Evolutionary conservation across 192 early-diverging fungal species (phyloP), one percentile per base, ranked within the genome.

Genomic region (Backusella psychrophila): DNA sequence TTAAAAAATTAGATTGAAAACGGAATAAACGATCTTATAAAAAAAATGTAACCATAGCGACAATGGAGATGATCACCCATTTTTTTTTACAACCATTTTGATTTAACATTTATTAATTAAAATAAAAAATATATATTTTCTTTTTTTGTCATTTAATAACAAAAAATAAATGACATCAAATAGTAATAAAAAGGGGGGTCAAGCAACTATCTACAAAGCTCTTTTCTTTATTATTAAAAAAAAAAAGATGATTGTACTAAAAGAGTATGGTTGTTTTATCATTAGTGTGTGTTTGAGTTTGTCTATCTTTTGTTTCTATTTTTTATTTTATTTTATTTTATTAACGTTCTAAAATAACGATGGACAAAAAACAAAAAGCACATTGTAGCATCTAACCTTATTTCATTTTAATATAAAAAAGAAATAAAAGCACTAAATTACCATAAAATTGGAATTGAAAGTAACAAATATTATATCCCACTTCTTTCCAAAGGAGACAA

Each of bases 1-100:
- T 63, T 63, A 63, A 63, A 63, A 63, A 63, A n/a, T 63, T 63
- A 63, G 56, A 63, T 63, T 63, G 56, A 29, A 26, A 63, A 63
- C 56, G 56, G 56, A 14, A 63, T 29, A 11, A 63, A 63, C 56
- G 26, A 63, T 39, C 26, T 63, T 63, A 17, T 63, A 29, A 26
- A 26, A 53, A 23, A 63, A 63, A 23, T 63, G 56, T 59, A 59
- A 59, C 53, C 21, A n/a, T 59, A 0, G 38, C 38, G 38, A 49
- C 46, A 63, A 63, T n/a, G 23, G 26, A 5, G 26, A 63, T 63
- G 56, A 63, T 63, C 56, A 63, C 4, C 56, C 56, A 26, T 63
- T 63, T 63, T 63, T 63, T 59, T 26, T 26, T 4, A 39, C 38
- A 39, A 39, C 38, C 56, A 9, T 14, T 29, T 63, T 63, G 26